Base-by-base conservation (phyloP, 1,284 basidiomycete species). In the Papiliotrema flavescens region DNA sequence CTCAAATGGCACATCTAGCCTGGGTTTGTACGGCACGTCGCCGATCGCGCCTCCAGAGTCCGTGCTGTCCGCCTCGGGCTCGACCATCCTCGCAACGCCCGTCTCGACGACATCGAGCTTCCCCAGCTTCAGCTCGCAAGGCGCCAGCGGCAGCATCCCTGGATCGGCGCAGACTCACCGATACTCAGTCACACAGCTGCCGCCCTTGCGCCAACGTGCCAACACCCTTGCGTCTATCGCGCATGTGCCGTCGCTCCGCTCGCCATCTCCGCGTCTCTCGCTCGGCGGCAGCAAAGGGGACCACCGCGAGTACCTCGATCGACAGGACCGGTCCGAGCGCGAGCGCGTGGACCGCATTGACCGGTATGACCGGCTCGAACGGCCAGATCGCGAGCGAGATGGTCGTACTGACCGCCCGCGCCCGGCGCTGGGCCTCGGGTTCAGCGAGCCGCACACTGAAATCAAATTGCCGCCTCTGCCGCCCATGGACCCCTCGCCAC, bases 11-110 rank as follows among this genome's bases (percentile, higher is more conserved):
- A 32, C 28, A 32, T 40, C 43, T 8, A 19, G 40, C 39, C 40
- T 47, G 24, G 45, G 45, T n/a, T 35, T 48, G 20, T 42, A 48
- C 26, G 19, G 42, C 34, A 41, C 46, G 4, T 48, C 45, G 28
- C 45, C 52, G n/a, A 19, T 42, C 23, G 17, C 32, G n/a, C 24
- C 42, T 13, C 46, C 55, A 2, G 54, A 56, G n/a, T 35, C 40
- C 9, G 50, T 39, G 7, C n/a, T 47, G 15, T 50, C 48, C 7
- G 46, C n/a, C 17, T 34, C 32, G 32, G 47, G 45, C 51, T 22
- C n/a, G 23, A 39, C 50, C 19, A 44, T 37, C 32, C 17, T 22
- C 20, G 41, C 40, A 13, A 24, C 20, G 11, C 22, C 22, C 4
- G n/a, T 35, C 17, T 19, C 34, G n/a, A 6, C 47, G 6, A 40